Conservation (phyloP, 148 eudicot genomes). For the Vaccinium corymbosum region DNA sequence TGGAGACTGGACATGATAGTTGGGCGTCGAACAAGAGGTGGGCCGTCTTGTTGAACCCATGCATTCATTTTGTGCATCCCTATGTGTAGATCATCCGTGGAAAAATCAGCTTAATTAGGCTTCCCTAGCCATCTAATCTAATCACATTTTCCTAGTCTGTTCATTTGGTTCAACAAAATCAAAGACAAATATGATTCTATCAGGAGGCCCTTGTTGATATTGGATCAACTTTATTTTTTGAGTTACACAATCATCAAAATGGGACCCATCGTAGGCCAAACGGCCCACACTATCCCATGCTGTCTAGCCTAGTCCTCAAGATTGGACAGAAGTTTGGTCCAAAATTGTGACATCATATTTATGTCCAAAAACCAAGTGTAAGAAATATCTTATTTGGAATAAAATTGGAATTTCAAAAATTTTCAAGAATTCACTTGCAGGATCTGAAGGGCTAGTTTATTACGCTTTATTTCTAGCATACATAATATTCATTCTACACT, state of each 20-base stretch:
- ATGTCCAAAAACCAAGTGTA: neutral
- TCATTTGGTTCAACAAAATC: neutral
- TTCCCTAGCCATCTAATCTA: neutral
- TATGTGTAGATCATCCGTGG: neutral
- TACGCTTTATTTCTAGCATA: neutral
- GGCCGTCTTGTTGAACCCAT: neutral
- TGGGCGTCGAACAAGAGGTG: neutral
- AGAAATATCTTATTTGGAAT: neutral
- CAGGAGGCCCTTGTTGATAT: neutral
- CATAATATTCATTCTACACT: neutral
- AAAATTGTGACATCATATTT: neutral
- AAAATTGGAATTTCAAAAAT: neutral
- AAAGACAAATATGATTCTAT: neutral
- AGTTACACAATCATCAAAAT: neutral
- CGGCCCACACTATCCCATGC: neutral
- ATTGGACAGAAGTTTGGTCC: neutral
- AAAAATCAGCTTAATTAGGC: neutral
- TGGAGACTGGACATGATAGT: neutral
- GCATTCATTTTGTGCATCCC: neutral
- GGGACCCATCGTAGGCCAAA: neutral
- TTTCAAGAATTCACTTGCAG: neutral
- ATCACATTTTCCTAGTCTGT: neutral
- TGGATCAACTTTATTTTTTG: neutral
- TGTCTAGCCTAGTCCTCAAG: neutral
- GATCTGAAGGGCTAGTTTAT: neutral